These are phyloP conservation scores for Solanum chiquidenum DNA, from an alignment of 257 asterid species.

Conservation along the genomic window DNA sequence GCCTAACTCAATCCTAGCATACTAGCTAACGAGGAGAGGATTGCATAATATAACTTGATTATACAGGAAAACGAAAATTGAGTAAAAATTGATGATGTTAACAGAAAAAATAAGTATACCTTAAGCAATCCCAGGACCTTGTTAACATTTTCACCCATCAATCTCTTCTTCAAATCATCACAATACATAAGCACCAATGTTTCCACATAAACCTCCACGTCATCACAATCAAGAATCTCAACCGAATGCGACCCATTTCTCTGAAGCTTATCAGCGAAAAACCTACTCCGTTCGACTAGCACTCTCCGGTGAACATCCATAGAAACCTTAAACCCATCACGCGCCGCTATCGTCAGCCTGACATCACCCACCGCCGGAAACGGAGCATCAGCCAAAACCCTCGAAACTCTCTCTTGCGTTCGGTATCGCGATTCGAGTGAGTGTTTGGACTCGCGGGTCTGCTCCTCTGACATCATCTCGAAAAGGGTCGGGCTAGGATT, in stretches of 20 bases:
- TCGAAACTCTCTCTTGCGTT: slow-evolving; percentile 44
- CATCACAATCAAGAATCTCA: slow-evolving; percentile 88
- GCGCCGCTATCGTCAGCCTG: slow-evolving; percentile 55
- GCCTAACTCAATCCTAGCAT: neutral
- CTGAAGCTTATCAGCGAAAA: slow-evolving; percentile 67
- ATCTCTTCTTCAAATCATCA: slow-evolving; percentile 49
- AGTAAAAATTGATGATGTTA: neutral
- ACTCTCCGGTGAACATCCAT: slow-evolving; percentile 75
- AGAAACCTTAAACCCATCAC: slow-evolving; percentile 39
- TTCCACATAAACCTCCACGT: slow-evolving; percentile 76
- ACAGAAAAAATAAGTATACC: slow-evolving; percentile 24
- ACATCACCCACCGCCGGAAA: slow-evolving; percentile 51
- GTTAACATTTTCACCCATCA: slow-evolving; percentile 51
- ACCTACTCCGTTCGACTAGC: slow-evolving; percentile 53
- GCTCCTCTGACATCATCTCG: slow-evolving; percentile 76
- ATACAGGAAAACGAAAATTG: neutral
- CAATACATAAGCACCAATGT: slow-evolving; percentile 73
- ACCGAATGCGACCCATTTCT: slow-evolving; percentile 63
- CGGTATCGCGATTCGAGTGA: slow-evolving; percentile 28
- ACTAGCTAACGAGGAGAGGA: neutral
- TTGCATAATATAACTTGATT: neutral
- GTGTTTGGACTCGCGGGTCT: slow-evolving; percentile 38
- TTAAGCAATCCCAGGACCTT: slow-evolving; percentile 65
- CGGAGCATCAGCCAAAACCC: slow-evolving; percentile 33
- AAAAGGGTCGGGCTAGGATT: slow-evolving; percentile 52